phyloP scores from a whole-genome alignment of 23 red algal genomes.

The Gracilaria vermiculophylla region DNA sequence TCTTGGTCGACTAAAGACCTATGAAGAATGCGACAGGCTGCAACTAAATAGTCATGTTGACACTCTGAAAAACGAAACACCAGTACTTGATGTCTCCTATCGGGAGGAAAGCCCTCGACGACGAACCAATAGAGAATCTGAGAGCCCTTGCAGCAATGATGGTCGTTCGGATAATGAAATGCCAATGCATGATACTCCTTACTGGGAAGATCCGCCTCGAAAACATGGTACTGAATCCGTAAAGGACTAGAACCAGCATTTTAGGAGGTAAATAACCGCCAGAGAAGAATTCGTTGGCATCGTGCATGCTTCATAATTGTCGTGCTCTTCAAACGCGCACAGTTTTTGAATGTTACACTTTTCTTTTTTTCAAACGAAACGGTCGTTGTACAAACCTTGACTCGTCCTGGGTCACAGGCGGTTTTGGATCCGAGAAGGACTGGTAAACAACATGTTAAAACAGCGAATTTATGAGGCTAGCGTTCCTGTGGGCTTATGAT shows the following conservation, averaged over 20 bases:
- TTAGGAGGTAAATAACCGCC: neutral
- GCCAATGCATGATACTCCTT: neutral
- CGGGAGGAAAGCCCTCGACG: constrained; percentile 1
- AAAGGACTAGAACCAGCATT: neutral
- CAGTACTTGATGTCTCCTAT: neutral
- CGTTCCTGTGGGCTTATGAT: too few relatives aligned
- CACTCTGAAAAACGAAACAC: neutral
- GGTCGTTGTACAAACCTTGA: too few relatives aligned
- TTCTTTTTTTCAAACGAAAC: too few relatives aligned
- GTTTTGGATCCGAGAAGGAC: too few relatives aligned
- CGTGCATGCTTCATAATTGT: too few relatives aligned
- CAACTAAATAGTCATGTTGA: neutral
- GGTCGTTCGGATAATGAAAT: neutral
- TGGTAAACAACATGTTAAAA: too few relatives aligned
- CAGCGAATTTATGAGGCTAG: too few relatives aligned
- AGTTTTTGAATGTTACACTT: too few relatives aligned
- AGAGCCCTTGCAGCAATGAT: neutral
- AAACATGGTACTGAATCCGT: neutral
- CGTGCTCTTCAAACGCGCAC: too few relatives aligned
- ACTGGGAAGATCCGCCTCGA: neutral
- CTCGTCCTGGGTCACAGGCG: too few relatives aligned
- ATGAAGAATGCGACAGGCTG: constrained; percentile 40
- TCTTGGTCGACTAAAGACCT: constrained; percentile 26
- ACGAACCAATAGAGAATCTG: constrained; percentile 8
- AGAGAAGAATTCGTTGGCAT: too few relatives aligned